A percentile compares a stretch with the other conserved stretches of the same genome.
Conservation (phyloP, 202 grass and related monocot species). For the Bolboschoenoplectus hybrid region DNA sequence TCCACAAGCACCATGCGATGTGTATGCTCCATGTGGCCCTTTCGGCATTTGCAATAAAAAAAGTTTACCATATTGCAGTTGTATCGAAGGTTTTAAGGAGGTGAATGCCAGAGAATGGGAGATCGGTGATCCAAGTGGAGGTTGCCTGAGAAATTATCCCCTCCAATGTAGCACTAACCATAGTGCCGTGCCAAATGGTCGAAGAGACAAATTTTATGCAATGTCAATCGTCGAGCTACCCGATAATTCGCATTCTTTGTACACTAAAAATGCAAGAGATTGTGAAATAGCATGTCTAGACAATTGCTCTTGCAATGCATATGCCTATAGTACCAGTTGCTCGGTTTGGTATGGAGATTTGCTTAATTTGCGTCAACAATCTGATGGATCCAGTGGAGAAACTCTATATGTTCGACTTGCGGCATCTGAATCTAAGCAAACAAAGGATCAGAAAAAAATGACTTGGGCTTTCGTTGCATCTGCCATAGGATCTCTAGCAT, state of each 20-base stretch:
- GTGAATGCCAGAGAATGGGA: slow-evolving; percentile 7
- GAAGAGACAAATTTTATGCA: background rate
- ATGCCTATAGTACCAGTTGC: slow-evolving; percentile 50
- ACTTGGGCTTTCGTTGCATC: slow-evolving; percentile 37
- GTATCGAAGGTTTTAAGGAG: background rate
- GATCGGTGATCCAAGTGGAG: slow-evolving; percentile 17
- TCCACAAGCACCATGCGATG: slow-evolving; percentile 9
- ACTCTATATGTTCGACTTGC: slow-evolving; percentile 57
- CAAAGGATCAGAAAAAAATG: slow-evolving; percentile 36
- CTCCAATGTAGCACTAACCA: slow-evolving; percentile 22
- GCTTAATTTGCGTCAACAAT: slow-evolving; percentile 45
- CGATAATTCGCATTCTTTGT: background rate
- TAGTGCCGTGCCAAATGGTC: background rate
- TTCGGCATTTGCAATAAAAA: slow-evolving; percentile 15
- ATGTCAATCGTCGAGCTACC: background rate
- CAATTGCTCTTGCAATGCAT: slow-evolving; percentile 65
- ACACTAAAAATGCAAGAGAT: slow-evolving; percentile 27
- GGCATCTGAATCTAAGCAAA: slow-evolving; percentile 48
- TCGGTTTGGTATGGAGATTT: slow-evolving; percentile 54
- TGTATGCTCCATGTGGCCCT: slow-evolving; percentile 16
- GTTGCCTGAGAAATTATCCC: slow-evolving; percentile 37
- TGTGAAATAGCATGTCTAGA: slow-evolving; percentile 48
- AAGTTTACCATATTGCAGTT: background rate
- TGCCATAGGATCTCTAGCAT: slow-evolving; percentile 31
- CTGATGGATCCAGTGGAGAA: slow-evolving; percentile 27